A percentile compares a stretch with the other conserved stretches of the same genome.
phyloP scores from a whole-genome alignment of 371 early-diverging fungal genomes.

The Mucor sp. region DNA sequence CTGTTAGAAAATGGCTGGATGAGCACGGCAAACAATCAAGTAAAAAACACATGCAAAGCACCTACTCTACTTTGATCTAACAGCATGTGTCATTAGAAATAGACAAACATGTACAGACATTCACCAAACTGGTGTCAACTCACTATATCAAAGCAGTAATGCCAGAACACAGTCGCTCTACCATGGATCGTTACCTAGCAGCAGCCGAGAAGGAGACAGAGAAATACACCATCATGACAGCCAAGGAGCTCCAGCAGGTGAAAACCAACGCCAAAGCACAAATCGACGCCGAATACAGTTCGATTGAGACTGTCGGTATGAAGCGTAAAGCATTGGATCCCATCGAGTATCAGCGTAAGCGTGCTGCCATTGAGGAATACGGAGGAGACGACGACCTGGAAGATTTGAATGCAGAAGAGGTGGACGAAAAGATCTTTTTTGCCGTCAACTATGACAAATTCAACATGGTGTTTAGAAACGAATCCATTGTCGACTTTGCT shows the following conservation, averaged over 20 bases:
- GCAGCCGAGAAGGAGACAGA: slow-evolving; percentile 67
- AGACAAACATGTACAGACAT: slow-evolving; percentile 39
- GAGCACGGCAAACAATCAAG: slow-evolving; percentile 31
- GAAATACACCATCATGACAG: slow-evolving; percentile 62
- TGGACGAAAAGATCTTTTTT: slow-evolving; percentile 63
- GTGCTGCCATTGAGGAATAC: slow-evolving; percentile 31
- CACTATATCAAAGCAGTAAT: slow-evolving; percentile 63
- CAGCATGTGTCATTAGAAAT: slow-evolving; percentile 26
- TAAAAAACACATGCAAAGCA: slow-evolving; percentile 25
- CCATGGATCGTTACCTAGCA: slow-evolving; percentile 63
- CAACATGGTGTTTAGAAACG: slow-evolving; percentile 78
- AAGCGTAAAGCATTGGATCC: slow-evolving; percentile 56
- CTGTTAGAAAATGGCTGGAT: slow-evolving; percentile 29
- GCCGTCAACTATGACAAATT: slow-evolving; percentile 76
- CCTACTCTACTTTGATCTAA: not conserved
- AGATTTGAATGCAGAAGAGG: slow-evolving; percentile 52
- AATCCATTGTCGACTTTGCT: slow-evolving; percentile 67
- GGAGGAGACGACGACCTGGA: slow-evolving; percentile 19
- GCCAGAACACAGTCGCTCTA: slow-evolving; percentile 66
- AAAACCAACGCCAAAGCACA: slow-evolving; percentile 53
- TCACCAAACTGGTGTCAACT: slow-evolving; percentile 61
- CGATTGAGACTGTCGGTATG: slow-evolving; percentile 61
- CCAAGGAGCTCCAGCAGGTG: slow-evolving; percentile 64
- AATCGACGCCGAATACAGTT: slow-evolving; percentile 56
- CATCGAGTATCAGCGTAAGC: slow-evolving; percentile 23